phyloP scores from a whole-genome alignment of 2,329 filamentous ascomycete genomes.

The Didymella segeticola region DNA sequence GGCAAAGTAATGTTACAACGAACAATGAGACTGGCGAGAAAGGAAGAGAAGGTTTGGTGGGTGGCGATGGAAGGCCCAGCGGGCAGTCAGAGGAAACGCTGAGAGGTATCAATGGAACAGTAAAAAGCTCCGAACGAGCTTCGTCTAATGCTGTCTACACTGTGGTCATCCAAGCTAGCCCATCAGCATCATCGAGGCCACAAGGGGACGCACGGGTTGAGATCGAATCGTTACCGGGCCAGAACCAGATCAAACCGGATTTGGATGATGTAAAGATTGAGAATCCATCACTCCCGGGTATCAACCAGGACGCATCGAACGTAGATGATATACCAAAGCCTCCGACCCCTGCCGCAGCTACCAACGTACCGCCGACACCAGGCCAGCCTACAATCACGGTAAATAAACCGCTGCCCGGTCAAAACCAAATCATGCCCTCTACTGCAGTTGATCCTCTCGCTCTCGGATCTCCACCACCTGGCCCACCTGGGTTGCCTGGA shows the following conservation, averaged over 20 bases:
- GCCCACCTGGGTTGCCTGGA: background rate
- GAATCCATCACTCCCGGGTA: background rate
- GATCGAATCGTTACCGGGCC: background rate
- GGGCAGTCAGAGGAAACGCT: background rate
- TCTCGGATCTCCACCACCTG: too few relatives aligned
- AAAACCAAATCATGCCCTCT: conserved; percentile 6
- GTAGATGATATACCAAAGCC: conserved; percentile 1
- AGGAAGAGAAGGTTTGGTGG: conserved; percentile 11
- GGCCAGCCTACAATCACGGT: background rate
- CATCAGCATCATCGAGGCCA: background rate
- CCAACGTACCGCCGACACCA: background rate
- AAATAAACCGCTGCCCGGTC: conserved; percentile 8
- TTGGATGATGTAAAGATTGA: background rate
- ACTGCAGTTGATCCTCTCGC: background rate
- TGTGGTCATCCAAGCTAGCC: background rate
- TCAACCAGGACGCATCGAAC: conserved; percentile 8
- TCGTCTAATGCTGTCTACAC: background rate
- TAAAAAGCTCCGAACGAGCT: background rate
- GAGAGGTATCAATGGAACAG: background rate
- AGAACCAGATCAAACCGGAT: background rate
- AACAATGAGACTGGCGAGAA: background rate
- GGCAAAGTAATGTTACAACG: too few relatives aligned
- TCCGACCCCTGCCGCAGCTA: background rate
- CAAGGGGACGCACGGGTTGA: background rate
- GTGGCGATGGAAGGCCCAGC: background rate